These are phyloP conservation scores for Balakata baccata DNA, from an alignment of 345 rosid species.

Conservation along the genomic window DNA sequence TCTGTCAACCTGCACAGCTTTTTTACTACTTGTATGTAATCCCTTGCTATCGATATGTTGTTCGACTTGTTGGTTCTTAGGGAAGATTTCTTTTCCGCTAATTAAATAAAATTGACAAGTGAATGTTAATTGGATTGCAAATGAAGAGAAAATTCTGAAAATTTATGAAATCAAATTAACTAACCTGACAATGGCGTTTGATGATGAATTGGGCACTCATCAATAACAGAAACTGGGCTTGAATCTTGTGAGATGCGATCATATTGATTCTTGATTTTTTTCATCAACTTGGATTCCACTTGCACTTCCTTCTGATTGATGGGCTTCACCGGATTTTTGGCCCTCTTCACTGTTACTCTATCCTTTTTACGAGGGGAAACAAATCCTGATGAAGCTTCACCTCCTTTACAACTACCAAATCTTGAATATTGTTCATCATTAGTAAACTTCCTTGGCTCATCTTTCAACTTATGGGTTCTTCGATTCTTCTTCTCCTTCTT, in stretches of 20 bases:
- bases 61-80: conserved; percentile 1
- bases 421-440: conserved; percentile 19
- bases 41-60: not conserved
- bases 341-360: conserved; percentile 17
- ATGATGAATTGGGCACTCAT: conserved; percentile 34
- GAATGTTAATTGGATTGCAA: no score
- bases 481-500: conserved; percentile 27
- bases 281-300: conserved; percentile 23
- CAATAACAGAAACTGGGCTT: conserved; percentile 51
- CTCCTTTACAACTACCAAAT: conserved; percentile 17
- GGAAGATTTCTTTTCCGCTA: conserved; percentile 14
- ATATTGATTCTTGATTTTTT: conserved; percentile 20
- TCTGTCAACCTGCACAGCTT: conserved; percentile 43
- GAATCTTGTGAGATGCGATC: conserved; percentile 16
- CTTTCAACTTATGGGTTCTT: conserved; percentile 28
- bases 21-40: conserved; percentile 27
- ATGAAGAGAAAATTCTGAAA: no score
- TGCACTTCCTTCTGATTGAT: conserved; percentile 34
- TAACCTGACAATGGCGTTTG: conserved; percentile 38
- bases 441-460: conserved; percentile 43
- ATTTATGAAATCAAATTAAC: conserved; percentile 9
- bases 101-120: not conserved
- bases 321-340: conserved; percentile 23
- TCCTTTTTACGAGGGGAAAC: conserved; percentile 15
- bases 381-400: conserved; percentile 14